These are phyloP conservation scores for Citrus reticulata DNA, from an alignment of 345 rosid genomes.

Conservation along the genomic window DNA sequence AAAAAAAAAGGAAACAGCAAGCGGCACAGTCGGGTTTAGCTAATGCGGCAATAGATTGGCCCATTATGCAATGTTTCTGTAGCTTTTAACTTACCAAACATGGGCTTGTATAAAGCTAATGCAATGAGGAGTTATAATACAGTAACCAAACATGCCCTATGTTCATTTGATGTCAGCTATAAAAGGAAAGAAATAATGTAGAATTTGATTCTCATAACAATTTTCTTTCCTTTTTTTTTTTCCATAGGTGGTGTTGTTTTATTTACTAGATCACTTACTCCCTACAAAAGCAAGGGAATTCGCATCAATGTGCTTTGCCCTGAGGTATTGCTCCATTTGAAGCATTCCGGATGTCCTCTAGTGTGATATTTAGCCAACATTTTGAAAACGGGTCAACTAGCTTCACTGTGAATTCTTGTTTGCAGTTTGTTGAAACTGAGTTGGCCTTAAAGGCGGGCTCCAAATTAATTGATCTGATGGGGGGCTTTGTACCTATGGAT, in stretches of 20 bases:
- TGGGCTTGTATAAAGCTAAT: no score
- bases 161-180: neutral
- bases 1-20: no score
- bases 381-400: neutral
- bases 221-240: conserved; percentile 4
- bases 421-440: conserved; percentile 84
- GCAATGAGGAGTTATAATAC: no score
- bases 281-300: conserved; percentile 57
- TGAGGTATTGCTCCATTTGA: conserved; percentile 49
- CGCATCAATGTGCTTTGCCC: conserved; percentile 97
- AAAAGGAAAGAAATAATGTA: neutral
- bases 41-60: no score
- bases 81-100: no score
- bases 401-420: conserved; percentile 15
- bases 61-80: no score
- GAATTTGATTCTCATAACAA: neutral
- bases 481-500: conserved; percentile 84
- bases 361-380: neutral
- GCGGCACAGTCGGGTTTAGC: no score
- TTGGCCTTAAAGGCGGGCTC: conserved; percentile 30
- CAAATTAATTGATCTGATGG: conserved; percentile 35
- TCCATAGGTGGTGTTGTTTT: conserved; percentile 70
- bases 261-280: conserved; percentile 79
- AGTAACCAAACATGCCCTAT: neutral
- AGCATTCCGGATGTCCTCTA: conserved; percentile 2